Conservation (phyloP, 257 asterid species). For the Solanum neorickii region DNA sequence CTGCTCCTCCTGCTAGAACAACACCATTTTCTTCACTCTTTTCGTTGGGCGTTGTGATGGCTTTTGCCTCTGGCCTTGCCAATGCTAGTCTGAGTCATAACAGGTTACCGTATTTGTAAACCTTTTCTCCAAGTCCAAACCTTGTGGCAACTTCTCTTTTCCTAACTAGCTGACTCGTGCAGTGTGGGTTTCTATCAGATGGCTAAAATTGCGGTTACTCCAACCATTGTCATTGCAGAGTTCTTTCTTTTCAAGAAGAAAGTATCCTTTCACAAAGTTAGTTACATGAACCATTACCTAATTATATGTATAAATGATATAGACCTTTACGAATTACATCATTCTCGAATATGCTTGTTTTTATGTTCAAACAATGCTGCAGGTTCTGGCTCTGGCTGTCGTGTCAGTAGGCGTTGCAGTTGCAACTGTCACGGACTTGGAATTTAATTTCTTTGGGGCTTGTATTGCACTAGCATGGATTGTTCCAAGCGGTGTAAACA, state of each 20-base stretch:
- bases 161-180: slow-evolving; percentile 25
- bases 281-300: neutral
- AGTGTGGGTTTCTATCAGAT: slow-evolving; percentile 93
- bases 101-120: slow-evolving; percentile 35
- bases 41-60: slow-evolving; percentile 78
- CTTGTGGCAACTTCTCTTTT: neutral
- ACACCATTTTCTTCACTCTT: slow-evolving; percentile 71
- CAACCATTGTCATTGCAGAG: slow-evolving; percentile 74
- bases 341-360: neutral
- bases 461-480: slow-evolving; percentile 72
- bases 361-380: neutral
- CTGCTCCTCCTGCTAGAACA: slow-evolving; percentile 58
- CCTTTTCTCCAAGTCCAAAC: neutral
- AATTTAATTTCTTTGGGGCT: slow-evolving; percentile 76
- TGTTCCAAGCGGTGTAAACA: slow-evolving; percentile 68
- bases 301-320: neutral
- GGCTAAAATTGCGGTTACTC: slow-evolving; percentile 93
- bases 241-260: slow-evolving; percentile 48
- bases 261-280: slow-evolving; percentile 48
- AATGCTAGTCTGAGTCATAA: slow-evolving; percentile 68
- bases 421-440: slow-evolving; percentile 79
- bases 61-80: slow-evolving; percentile 85
- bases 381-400: slow-evolving; percentile 53
- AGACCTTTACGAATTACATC: neutral
- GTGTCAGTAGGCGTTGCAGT: slow-evolving; percentile 82